Evolutionary conservation across 163 green algal species (phyloP), one percentile per base, ranked within the genome.

Genomic region (Trebouxiophyceae sp.): DNA sequence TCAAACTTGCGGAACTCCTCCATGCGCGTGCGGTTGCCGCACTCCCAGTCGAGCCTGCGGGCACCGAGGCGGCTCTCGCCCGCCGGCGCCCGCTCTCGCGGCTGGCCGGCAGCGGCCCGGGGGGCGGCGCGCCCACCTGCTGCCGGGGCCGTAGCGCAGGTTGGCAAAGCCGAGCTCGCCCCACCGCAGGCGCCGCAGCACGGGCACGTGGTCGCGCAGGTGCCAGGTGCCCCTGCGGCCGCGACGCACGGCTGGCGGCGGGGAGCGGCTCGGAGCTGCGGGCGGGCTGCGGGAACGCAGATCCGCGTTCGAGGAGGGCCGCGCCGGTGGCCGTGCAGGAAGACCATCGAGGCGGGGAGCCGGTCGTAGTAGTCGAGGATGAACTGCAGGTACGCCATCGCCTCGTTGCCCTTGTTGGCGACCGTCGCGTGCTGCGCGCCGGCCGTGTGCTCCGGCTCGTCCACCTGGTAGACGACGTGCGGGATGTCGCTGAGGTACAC

Each of bases 361-460:
- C 28, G 45, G 57, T 67, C 29, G 30, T 70, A 77, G 57, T 73
- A 57, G 61, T 77, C 71, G 19, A 73, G 30, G 33, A 77, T 77
- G 71, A 69, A 77, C 29, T 71, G 62, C 56, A 77, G 39, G 44
- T 77, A 77, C 2, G 46, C 70, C 28, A 62, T 67, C 20, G 70
- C 66, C 32, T 77, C 70, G 26, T 73, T 73, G 50, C 67, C 67
- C 31, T 73, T 73, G 60, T 73, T 66, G 1, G 47, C 60, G 7
- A 57, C 24, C 23, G 67, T 74, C n/a, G 29, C 33, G n/a, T 74
- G 67, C 29, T 50, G 39, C 0, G 67, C 67, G 7, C 60, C 55
- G 39, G 24, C 8, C 6, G 46, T 74, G 50, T 66, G 44, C 3
- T 56, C 30, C 12, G 33, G 34, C 12, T 69, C 60, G 32, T 68